Evolutionary conservation across 2,329 filamentous ascomycete species (phyloP), one percentile per base, ranked within the genome.

Genomic region (Fusarium cicatricum): DNA sequence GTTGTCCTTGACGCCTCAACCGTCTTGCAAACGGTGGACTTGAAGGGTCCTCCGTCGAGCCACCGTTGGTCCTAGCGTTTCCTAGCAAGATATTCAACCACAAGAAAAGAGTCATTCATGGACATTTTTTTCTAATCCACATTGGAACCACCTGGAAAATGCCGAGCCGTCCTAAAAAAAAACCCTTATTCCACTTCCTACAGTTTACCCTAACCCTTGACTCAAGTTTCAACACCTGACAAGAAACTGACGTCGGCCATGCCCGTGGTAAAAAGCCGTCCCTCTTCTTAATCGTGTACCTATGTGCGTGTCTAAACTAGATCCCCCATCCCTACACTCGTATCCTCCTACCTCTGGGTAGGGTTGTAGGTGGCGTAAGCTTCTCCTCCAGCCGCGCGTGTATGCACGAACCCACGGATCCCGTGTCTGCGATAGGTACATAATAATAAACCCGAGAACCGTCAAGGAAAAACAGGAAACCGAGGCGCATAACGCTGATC

Each of bases 331-430:
- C 59, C 45, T 62, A 51, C 43, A 10, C 44, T 39, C 28, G 47
- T 17, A 32, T 31, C 34, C 58, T 34, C 34, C 58, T 40, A 60
- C n/a, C 55, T 32, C 23, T 59, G 42, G 55, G 53, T 33, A 38
- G 53, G 46, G 37, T 51, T 47, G 36, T 37, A 33, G 54, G 62
- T 62, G 45, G 45, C 42, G 31, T 55, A 40, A 60, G 37, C 14
- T 14, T 29, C 16, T 23, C 11, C 52, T 47, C 45, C 59, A 62
- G 55, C 59, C 59, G 59, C 59, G 59, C 59, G 59, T 62, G 55
- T 62, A 62, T 62, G 54, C 55, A 62, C 47, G n/a, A 5, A 17
- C 16, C 26, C 32, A 19, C 21, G 21, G n/a, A n/a, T n/a, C n/a
- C n/a, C n/a, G n/a, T n/a, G n/a, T n/a, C n/a, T n/a, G n/a, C n/a